phyloP scores from a whole-genome alignment of 306 rosid species.

The Acacia acuminata region DNA sequence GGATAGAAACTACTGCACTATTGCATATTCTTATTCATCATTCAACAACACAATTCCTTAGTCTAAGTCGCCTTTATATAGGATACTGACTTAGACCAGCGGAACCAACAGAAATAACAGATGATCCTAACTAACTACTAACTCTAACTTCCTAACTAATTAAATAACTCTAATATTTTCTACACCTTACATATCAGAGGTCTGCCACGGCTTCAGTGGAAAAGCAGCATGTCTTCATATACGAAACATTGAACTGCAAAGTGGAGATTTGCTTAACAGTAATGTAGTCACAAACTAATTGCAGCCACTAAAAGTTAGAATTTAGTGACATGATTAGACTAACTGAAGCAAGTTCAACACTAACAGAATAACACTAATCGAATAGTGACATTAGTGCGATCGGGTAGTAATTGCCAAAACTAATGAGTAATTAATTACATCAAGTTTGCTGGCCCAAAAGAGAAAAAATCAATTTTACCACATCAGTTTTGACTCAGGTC shows the following conservation, averaged over 20 bases:
- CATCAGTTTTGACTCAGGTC: not conserved
- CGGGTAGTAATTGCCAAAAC: not conserved
- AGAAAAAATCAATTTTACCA: not conserved
- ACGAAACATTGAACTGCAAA: constrained; percentile 41
- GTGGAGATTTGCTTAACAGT: not conserved
- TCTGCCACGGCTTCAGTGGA: constrained; percentile 54
- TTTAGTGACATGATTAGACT: not conserved
- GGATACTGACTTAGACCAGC: too few species aligned
- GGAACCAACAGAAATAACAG: too few species aligned
- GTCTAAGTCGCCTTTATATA: too few species aligned
- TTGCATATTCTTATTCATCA: too few species aligned
- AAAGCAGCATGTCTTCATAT: constrained; percentile 43
- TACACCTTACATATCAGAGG: too few species aligned
- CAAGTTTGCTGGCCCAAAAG: not conserved
- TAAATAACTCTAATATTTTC: too few species aligned
- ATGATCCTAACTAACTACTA: too few species aligned
- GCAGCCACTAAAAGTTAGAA: not conserved
- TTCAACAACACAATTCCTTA: too few species aligned
- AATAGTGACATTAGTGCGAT: not conserved
- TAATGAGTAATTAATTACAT: not conserved
- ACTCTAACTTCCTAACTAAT: too few species aligned
- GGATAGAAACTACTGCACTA: too few species aligned
- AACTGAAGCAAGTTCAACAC: not conserved
- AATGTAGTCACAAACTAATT: not conserved
- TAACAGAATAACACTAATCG: not conserved